These are phyloP conservation scores for Xylaria nigripes DNA, from an alignment of 495 filamentous ascomycete species.

Conservation along the genomic window DNA sequence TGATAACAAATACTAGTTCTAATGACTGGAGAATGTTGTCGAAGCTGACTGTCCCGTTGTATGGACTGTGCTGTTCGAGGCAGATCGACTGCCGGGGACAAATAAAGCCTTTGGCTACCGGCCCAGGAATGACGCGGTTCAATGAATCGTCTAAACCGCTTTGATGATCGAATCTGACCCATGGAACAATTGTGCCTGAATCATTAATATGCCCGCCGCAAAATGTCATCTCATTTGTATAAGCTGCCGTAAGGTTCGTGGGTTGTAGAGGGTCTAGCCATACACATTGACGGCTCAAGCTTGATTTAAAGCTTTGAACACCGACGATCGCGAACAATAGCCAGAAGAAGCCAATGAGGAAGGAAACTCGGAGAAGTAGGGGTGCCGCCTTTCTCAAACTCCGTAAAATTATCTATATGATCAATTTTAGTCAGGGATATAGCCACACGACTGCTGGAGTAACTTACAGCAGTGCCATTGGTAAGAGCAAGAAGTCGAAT, in stretches of 20 bases:
- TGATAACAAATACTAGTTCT: constrained; percentile 95
- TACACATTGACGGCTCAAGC: constrained; percentile 76
- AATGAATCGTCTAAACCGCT: constrained; percentile 13
- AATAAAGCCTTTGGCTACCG: constrained; percentile 74
- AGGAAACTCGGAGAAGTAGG: constrained; percentile 87
- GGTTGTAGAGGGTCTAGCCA: constrained; percentile 62
- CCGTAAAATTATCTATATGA: constrained; percentile 67
- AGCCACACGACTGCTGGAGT: background rate
- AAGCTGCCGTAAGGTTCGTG: constrained; percentile 34
- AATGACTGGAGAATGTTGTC: constrained; percentile 89
- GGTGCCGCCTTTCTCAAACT: constrained; percentile 95
- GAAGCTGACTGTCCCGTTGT: constrained; percentile 81
- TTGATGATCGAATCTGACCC: constrained; percentile 41
- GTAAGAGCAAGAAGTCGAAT: constrained; percentile 81
- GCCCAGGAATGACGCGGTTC: constrained; percentile 33
- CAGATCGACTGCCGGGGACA: constrained; percentile 79
- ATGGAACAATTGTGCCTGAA: constrained; percentile 46
- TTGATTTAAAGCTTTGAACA: constrained; percentile 96
- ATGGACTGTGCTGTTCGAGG: constrained; percentile 70
- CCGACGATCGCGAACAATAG: constrained; percentile 95
- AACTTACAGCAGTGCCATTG: constrained; percentile 72
- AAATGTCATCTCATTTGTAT: constrained; percentile 56
- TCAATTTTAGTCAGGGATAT: constrained; percentile 13
- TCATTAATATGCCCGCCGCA: constrained; percentile 76
- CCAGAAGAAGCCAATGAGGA: constrained; percentile 98